A percentile compares a stretch with the other conserved stretches of the same genome.
Evolutionary conservation across 2,329 filamentous ascomycete genomes (phyloP).

Genomic region (Colletotrichum somersetense): DNA sequence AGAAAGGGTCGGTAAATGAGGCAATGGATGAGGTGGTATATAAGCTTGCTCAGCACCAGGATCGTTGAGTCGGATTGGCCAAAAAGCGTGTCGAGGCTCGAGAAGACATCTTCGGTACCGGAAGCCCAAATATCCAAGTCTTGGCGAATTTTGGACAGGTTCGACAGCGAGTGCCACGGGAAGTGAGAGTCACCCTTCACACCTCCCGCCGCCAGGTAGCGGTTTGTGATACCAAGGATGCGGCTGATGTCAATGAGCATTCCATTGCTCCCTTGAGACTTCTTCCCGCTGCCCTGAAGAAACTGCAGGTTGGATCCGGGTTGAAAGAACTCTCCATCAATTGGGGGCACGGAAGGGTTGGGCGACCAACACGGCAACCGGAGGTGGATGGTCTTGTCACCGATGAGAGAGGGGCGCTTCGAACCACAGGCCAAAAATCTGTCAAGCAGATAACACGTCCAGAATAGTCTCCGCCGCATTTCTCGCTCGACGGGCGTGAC

Average conservation of each 20-base stretch:
- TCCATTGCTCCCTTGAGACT: slow-evolving; percentile 79
- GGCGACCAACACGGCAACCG: slow-evolving; percentile 81
- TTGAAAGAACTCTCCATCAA: slow-evolving; percentile 86
- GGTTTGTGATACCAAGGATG: slow-evolving; percentile 85
- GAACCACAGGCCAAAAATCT: slow-evolving; percentile 86
- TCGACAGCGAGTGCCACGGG: slow-evolving; percentile 89
- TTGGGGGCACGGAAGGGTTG: slow-evolving; percentile 68
- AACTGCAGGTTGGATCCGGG: slow-evolving; percentile 83
- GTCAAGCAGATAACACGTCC: slow-evolving; percentile 89
- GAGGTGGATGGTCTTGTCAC: slow-evolving; percentile 81
- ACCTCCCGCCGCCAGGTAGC: slow-evolving; percentile 85
- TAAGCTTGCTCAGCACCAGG: slow-evolving; percentile 84
- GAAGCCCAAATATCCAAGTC: slow-evolving; percentile 89
- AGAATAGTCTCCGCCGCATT: slow-evolving; percentile 83
- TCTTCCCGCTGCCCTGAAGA: slow-evolving; percentile 75
- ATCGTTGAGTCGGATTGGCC: slow-evolving; percentile 83
- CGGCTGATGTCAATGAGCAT: slow-evolving; percentile 89
- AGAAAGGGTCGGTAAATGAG: slow-evolving; percentile 89
- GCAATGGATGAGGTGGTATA: slow-evolving; percentile 89
- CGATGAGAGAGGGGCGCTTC: slow-evolving; percentile 82
- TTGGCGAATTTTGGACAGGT: slow-evolving; percentile 86
- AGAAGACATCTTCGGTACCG: slow-evolving; percentile 83
- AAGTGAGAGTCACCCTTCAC: slow-evolving; percentile 93
- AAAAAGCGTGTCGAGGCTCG: slow-evolving; percentile 80
- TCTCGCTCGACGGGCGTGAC: slow-evolving; percentile 79